phyloP scores from a whole-genome alignment of 257 asterid species.

The Jacaranda mimosifolia region DNA sequence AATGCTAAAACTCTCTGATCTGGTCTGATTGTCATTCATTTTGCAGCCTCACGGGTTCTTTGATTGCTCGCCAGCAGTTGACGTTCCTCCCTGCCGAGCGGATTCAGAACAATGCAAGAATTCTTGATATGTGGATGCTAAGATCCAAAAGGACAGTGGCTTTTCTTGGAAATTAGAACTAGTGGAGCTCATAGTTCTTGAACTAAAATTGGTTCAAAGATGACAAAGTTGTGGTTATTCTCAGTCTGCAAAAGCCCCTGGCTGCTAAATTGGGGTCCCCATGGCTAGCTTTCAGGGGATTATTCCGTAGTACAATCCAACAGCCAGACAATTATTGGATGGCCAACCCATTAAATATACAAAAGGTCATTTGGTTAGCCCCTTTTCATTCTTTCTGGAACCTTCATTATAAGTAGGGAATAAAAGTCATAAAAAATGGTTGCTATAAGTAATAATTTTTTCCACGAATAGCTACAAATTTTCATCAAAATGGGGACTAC shows the following conservation, averaged over 20 bases:
- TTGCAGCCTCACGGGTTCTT: conserved; percentile 97
- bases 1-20: too few species aligned
- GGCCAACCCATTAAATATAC: background rate
- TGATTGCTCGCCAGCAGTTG: conserved; percentile 94
- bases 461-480: background rate
- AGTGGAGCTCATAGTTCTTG: background rate
- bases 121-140: too few species aligned
- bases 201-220: background rate
- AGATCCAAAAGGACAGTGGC: too few species aligned
- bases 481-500: background rate
- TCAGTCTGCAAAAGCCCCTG: background rate
- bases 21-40: background rate
- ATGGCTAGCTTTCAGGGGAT: background rate
- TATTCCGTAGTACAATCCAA: background rate
- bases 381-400: background rate
- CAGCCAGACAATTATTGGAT: background rate
- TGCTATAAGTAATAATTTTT: background rate
- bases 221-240: conserved; percentile 12
- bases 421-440: background rate
- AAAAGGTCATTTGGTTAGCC: background rate
- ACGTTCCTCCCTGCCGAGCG: conserved; percentile 64
- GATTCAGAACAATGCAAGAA: too few species aligned
- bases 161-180: too few species aligned
- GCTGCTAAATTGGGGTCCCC: background rate
- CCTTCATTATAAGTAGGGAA: background rate